Percentiles rank a stretch among this genome's conserved stretches.
These are phyloP conservation scores for Penicillium ochrochloron DNA, from an alignment of 495 filamentous ascomycete genomes.

Conservation along the genomic window DNA sequence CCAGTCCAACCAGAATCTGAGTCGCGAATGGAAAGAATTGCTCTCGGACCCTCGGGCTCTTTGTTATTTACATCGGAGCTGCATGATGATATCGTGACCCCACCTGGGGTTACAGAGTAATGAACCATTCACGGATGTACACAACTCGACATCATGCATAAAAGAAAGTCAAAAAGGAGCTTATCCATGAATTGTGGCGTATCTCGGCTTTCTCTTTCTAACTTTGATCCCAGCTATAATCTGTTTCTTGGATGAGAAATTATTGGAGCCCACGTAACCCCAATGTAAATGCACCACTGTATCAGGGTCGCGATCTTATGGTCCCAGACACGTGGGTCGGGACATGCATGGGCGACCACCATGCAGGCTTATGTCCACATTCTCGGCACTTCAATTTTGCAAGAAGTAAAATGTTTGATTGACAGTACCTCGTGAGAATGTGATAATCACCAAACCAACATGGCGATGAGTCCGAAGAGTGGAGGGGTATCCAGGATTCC, in stretches of 20 bases:
- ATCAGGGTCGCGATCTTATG: not conserved
- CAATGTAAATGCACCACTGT: not conserved
- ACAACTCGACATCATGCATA: constrained; percentile 1
- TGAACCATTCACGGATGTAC: not conserved
- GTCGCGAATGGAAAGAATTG: not conserved
- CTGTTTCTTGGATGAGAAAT: not conserved
- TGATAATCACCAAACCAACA: not conserved
- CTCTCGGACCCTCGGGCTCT: not conserved
- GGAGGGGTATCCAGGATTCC: not conserved
- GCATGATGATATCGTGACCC: constrained; percentile 2
- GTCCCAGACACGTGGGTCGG: not conserved
- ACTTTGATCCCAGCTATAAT: not conserved
- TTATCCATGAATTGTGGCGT: not conserved
- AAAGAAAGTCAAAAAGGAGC: not conserved
- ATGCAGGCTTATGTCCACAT: not conserved
- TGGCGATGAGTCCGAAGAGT: not conserved
- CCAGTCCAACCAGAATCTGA: not conserved
- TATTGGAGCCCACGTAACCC: not conserved
- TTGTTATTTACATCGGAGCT: not conserved
- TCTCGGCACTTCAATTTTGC: not conserved
- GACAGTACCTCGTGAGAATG: not conserved
- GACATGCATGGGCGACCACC: not conserved
- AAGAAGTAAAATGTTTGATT: not conserved
- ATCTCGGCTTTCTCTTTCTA: not conserved
- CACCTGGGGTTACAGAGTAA: constrained; percentile 3